Base-by-base conservation (phyloP, 208 protist genomes). In the Trypanosoma theileri region DNA sequence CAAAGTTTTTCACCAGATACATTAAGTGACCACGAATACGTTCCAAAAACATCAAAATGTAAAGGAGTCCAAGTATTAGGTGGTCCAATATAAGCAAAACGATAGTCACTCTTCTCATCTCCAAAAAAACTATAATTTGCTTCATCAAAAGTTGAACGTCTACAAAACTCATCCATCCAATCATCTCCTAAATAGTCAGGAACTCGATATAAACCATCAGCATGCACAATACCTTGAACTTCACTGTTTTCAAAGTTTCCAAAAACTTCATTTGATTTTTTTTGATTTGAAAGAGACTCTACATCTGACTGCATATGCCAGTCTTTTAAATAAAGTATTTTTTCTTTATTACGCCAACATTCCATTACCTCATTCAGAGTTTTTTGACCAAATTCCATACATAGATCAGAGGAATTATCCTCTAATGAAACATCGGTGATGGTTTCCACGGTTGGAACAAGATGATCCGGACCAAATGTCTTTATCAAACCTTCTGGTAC, bases 21-120 rank as follows among this genome's bases (percentile, higher is more conserved):
- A 83, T 94, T 94, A 58, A 94, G 69, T 12, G 91, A 96, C 88
- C 88, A 96, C 0, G 81, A 91, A 81, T 91, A 96, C 35, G 85
- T 92, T 58, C 88, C 88, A 59, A 93, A 94, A 13, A 96, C 91
- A 64, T 96, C 91, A 73, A 80, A 83, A 66, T 96, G 91, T 48
- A 96, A 70, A 41, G 72, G 76, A 21, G 88, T 96, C 82, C 82
- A 90, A 51, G 77, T 89, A 40, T 67, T 60, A 7, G 78, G 69
- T 1, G 80, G 61, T 13, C 88, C 88, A 57, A 96, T 88, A 79
- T 94, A 96, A 35, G 79, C 84, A 60, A 96, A 94, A 21, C 91
- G 86, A 64, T 94, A 94, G 59, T 94, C 88, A 60, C 81, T 82
- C 45, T 54, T 40, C 31, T 73, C 77, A 50, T 84, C 73, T 13